A percentile compares a stretch with the other conserved stretches of the same genome.
phyloP scores from a whole-genome alignment of 345 rosid genomes.

The Ceriops decandra region DNA sequence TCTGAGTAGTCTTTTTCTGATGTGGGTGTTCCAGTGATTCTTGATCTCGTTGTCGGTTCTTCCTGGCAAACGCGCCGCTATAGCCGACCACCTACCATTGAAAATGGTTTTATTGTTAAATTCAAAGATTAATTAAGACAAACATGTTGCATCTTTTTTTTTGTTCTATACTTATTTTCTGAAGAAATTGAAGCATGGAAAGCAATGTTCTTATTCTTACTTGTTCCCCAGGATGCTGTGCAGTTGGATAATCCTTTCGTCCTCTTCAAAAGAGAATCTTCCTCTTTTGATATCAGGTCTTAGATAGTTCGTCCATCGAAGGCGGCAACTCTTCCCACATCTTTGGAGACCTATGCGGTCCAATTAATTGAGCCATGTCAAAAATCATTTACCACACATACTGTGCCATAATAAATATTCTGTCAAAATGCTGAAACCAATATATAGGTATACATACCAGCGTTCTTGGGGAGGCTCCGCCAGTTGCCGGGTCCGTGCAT shows the following conservation, averaged over 20 bases:
- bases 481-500: constrained; percentile 32
- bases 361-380: too few species aligned
- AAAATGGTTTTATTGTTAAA: background rate
- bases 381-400: too few species aligned
- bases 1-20: constrained; percentile 76
- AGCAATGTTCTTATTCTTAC: constrained; percentile 31
- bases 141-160: too few species aligned
- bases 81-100: constrained; percentile 86
- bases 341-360: constrained; percentile 66
- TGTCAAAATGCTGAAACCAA: background rate
- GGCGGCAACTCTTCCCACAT: constrained; percentile 98
- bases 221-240: constrained; percentile 87
- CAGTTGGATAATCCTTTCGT: constrained; percentile 82
- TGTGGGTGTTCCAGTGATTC: constrained; percentile 94
- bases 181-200: too few species aligned
- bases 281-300: constrained; percentile 96
- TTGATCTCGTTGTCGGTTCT: constrained; percentile 95
- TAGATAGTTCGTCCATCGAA: constrained; percentile 94
- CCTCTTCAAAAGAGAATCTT: constrained; percentile 89
- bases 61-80: constrained; percentile 97
- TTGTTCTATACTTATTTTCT: too few species aligned
- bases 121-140: background rate
- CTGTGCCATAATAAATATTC: too few species aligned
- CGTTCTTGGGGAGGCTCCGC: constrained; percentile 34
- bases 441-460: constrained; percentile 11